Conservation (phyloP, 768 basidiomycete species). For the Tulasnella sp. region DNA sequence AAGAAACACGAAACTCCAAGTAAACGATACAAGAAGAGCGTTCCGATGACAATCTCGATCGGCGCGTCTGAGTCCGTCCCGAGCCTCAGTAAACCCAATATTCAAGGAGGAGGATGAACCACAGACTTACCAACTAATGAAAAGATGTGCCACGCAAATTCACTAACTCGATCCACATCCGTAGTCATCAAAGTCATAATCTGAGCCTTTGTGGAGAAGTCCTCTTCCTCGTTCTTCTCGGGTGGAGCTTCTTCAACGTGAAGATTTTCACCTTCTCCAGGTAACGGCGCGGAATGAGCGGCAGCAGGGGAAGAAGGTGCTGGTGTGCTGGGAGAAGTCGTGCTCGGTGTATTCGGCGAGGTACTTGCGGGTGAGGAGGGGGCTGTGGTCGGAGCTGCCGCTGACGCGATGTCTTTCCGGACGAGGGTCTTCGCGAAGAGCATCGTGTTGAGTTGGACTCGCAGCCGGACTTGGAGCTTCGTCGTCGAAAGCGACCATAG, state of each 20-base stretch:
- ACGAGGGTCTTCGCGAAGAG: conserved; percentile 82
- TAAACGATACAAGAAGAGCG: conserved; percentile 69
- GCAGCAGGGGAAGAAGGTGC: not conserved
- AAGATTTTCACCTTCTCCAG: conserved; percentile 3
- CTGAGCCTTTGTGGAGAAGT: conserved; percentile 59
- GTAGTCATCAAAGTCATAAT: conserved; percentile 97
- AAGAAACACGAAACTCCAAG: conserved; percentile 74
- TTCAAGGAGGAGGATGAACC: too few species aligned
- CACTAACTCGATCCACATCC: conserved; percentile 85
- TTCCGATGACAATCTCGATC: conserved; percentile 71
- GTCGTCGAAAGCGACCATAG: conserved; percentile 60
- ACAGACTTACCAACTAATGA: conserved; percentile 58
- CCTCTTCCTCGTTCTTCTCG: conserved; percentile 40
- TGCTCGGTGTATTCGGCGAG: not conserved
- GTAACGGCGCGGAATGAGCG: not conserved
- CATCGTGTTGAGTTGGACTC: conserved; percentile 75
- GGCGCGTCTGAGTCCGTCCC: conserved; percentile 52
- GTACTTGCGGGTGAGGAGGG: not conserved
- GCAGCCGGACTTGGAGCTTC: conserved; percentile 63
- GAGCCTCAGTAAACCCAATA: not conserved
- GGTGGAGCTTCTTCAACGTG: conserved; percentile 2
- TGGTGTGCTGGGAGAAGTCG: not conserved
- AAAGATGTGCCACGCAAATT: conserved; percentile 77
- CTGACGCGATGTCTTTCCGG: conserved; percentile 72
- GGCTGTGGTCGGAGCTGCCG: conserved; percentile 41